Base-by-base conservation (phyloP, 2,329 filamentous ascomycete species). In the Exophiala phaeomuriformis region DNA sequence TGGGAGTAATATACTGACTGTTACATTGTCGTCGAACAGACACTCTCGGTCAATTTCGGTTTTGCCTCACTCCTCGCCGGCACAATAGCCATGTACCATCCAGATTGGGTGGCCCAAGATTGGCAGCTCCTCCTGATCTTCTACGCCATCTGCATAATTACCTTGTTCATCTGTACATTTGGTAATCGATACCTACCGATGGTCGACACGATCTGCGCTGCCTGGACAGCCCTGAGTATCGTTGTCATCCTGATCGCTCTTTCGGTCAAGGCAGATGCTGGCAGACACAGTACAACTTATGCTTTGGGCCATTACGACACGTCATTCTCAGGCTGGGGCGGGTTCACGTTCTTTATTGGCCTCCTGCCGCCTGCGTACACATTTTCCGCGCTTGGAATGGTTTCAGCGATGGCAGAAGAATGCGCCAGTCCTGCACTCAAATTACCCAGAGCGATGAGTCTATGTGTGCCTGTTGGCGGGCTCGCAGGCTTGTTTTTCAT, bases 111-210 rank as follows among this genome's bases (percentile, higher is more conserved):
- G 0, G 69, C 77, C 43, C 75, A 74, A 41, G 66, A 73, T 30
- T 89, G 84, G 75, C 84, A 89, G 67, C 73, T 86, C 12, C 81
- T 86, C 53, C 72, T 89, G 27, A 81, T 88, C 58, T 88, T 89
- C 71, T 77, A 86, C 61, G 84, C 72, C 46, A 75, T 88, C 58
- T 86, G 83, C 19, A 62, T 88, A 1, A 61, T 82, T 19, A 83
- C 80, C 56, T 81, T 88, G 59, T 64, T 79, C 43, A 79, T 88
- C 50, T 88, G 84, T 58, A 74, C 80, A 1, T 76, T 86, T 36
- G 81, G 80, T 42, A 88, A 89, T 67, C 76, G 73, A 31, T 85
- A 79, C 69, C 74, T 90, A 35, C 85, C 84, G 0, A 69, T 77
- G 60, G 75, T 84, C 1, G 81, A 85, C 62, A 82, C 76, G 0